Percentiles rank a stretch among this genome's conserved stretches.
These are phyloP conservation scores for Fusarium veterinarium DNA, from an alignment of 2,329 filamentous ascomycete genomes.

Conservation along the genomic window DNA sequence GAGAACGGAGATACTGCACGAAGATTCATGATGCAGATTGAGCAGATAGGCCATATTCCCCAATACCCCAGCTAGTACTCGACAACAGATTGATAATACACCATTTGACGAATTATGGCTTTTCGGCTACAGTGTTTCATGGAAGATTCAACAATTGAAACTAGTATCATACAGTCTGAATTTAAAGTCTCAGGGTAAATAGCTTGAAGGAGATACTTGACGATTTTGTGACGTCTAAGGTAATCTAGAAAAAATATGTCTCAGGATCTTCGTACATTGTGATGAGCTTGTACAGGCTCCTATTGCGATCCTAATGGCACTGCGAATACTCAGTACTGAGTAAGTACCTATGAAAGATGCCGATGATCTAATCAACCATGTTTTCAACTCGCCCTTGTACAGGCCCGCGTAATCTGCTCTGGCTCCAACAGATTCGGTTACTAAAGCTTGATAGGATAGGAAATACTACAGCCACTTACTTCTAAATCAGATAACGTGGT, in stretches of 20 bases:
- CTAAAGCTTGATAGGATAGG: background rate
- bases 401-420: background rate
- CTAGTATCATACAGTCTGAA: too few species aligned
- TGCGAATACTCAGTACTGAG: background rate
- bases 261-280: too few species aligned
- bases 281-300: too few species aligned
- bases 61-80: background rate
- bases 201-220: background rate
- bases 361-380: too few species aligned
- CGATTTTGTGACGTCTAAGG: background rate
- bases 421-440: background rate
- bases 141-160: background rate
- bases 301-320: too few species aligned
- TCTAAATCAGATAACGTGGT: fast-evolving
- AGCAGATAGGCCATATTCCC: background rate
- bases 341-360: too few species aligned
- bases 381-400: background rate
- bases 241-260: too few species aligned
- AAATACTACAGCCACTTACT: background rate
- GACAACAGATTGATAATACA: background rate
- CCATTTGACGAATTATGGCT: background rate
- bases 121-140: background rate
- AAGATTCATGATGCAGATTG: background rate
- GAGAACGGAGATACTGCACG: background rate
- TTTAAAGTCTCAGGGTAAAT: too few species aligned